Conservation (phyloP, 1,284 basidiomycete species). For the Ganoderma sinense region DNA sequence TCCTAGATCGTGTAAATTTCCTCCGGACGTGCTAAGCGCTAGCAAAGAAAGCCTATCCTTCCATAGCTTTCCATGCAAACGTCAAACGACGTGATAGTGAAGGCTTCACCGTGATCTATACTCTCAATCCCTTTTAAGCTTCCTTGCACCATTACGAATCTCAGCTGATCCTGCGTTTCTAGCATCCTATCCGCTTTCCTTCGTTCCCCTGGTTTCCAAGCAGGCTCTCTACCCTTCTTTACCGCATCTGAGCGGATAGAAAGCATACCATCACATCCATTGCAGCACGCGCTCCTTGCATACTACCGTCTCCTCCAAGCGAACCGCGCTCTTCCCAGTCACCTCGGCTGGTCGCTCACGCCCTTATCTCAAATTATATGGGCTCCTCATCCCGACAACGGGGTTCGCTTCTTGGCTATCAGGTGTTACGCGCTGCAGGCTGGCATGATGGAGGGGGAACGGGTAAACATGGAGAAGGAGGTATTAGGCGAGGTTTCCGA, state of each 20-base stretch:
- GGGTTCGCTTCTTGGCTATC: conserved; percentile 76
- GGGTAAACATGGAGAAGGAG: conserved; percentile 68
- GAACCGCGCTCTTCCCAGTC: conserved; percentile 70
- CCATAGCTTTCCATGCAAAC: neutral
- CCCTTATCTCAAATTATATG: conserved; percentile 67
- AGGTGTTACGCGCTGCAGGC: conserved; percentile 79
- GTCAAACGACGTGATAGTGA: neutral
- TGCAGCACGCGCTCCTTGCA: conserved; percentile 77
- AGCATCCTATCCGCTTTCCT: conserved; percentile 60
- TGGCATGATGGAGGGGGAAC: conserved; percentile 79
- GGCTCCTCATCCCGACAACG: conserved; percentile 64
- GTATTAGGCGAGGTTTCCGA: conserved; percentile 64
- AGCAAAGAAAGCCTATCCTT: neutral
- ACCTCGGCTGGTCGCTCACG: conserved; percentile 71
- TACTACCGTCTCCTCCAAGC: conserved; percentile 83
- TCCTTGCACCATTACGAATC: neutral
- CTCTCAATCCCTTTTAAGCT: neutral
- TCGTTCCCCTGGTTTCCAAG: conserved; percentile 47
- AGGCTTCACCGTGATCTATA: neutral
- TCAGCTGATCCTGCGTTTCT: neutral
- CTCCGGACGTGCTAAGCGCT: neutral
- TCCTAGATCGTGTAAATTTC: neutral
- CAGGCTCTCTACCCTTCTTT: conserved; percentile 65
- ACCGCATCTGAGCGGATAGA: conserved; percentile 36
- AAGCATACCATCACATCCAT: conserved; percentile 47